Evolutionary conservation across 495 filamentous ascomycete genomes (phyloP).

Genomic region (Coniosporium apollinis): DNA sequence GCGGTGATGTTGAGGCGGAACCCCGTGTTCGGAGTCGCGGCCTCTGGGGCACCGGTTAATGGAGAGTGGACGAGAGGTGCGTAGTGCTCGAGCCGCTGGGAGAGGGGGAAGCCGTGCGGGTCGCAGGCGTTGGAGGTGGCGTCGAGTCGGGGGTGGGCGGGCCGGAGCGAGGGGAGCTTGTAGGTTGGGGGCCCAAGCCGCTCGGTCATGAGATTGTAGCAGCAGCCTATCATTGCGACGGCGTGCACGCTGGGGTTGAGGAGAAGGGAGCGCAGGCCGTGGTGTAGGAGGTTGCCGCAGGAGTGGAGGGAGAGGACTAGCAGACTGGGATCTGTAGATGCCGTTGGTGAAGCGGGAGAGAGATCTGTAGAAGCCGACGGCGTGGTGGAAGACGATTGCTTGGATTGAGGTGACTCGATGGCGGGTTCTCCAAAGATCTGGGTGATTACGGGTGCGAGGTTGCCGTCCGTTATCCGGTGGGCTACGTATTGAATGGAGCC

Average conservation of each 20-base stretch:
- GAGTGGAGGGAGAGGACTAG: slow-evolving; percentile 93
- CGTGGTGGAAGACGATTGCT: slow-evolving; percentile 20
- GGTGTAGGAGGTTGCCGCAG: slow-evolving; percentile 92
- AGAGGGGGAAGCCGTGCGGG: slow-evolving; percentile 88
- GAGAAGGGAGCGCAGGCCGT: slow-evolving; percentile 71
- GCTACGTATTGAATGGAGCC: slow-evolving; percentile 37
- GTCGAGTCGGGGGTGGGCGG: slow-evolving; percentile 42
- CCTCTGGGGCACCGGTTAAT: no score
- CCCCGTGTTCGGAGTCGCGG: slow-evolving; percentile 27
- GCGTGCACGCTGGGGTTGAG: slow-evolving; percentile 69
- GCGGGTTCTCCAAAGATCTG: slow-evolving; percentile 10
- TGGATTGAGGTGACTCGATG: slow-evolving; percentile 1
- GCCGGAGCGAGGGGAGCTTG: slow-evolving; percentile 49
- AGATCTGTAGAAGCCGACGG: slow-evolving; percentile 29
- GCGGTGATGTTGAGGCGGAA: slow-evolving; percentile 87
- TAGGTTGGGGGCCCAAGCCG: slow-evolving; percentile 71
- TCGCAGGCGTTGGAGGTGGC: slow-evolving; percentile 48
- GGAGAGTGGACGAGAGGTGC: no score
- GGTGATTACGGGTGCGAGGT: slow-evolving; percentile 19
- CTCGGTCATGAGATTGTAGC: slow-evolving; percentile 92
- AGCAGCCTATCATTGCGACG: slow-evolving; percentile 90
- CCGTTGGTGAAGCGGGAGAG: not conserved
- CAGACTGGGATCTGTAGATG: slow-evolving; percentile 18
- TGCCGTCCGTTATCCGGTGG: slow-evolving; percentile 33
- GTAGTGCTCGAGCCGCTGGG: slow-evolving; percentile 46